A percentile compares a stretch with the other conserved stretches of the same genome.
These are phyloP conservation scores for Inga leiocalycina DNA, from an alignment of 306 rosid genomes.

Conservation along the genomic window DNA sequence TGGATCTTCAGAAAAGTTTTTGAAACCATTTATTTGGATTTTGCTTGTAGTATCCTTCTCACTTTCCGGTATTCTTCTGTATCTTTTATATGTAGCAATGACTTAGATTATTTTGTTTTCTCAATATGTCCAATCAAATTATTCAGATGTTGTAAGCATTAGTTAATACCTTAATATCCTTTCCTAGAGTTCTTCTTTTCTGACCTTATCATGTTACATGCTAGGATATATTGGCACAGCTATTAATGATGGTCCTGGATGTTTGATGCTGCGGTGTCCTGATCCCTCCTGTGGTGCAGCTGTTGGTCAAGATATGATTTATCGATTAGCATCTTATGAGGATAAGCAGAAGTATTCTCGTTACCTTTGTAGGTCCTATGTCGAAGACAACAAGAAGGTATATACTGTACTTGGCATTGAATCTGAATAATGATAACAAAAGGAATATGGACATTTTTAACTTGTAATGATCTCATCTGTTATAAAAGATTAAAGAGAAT, in stretches of 20 bases:
- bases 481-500: not conserved
- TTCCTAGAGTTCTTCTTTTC: not conserved
- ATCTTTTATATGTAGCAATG: slow-evolving; percentile 4
- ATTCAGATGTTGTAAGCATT: slow-evolving; percentile 10
- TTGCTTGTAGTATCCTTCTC: slow-evolving; percentile 3
- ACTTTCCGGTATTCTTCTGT: not conserved
- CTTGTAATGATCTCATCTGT: not conserved
- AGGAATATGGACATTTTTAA: not conserved
- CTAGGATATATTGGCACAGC: slow-evolving; percentile 78
- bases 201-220: slow-evolving; percentile 8
- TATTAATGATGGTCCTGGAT: slow-evolving; percentile 92
- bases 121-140: not conserved
- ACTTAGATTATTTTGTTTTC: slow-evolving; percentile 12
- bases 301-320: slow-evolving; percentile 83
- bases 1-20: slow-evolving; percentile 1
- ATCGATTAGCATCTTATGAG: slow-evolving; percentile 52
- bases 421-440: slow-evolving; percentile 14
- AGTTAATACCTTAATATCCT: not conserved
- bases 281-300: slow-evolving; percentile 85
- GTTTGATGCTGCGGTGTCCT: slow-evolving; percentile 89
- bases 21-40: slow-evolving; percentile 30
- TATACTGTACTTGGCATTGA: slow-evolving; percentile 25
- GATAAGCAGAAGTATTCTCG: slow-evolving; percentile 74
- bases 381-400: slow-evolving; percentile 93
- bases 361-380: slow-evolving; percentile 81